Evolutionary conservation across 371 early-diverging fungal genomes (phyloP).

Genomic region (Smittium mucronatum): DNA sequence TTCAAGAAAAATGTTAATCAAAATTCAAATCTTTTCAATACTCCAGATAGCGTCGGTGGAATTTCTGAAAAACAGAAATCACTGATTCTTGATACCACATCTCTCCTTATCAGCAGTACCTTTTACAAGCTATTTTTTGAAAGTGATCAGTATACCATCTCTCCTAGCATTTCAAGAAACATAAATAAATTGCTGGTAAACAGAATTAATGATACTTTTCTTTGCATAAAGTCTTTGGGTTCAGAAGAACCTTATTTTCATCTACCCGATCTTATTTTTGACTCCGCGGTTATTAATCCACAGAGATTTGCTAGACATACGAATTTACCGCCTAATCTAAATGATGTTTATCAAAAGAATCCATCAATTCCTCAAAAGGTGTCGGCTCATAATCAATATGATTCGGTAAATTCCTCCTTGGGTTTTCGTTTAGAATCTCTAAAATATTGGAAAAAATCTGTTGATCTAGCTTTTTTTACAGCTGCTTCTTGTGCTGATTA

Average conservation of each 20-base stretch:
- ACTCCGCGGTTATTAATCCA: not conserved
- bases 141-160: not conserved
- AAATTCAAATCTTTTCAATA: not conserved
- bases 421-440: too few relatives aligned
- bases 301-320: too few relatives aligned
- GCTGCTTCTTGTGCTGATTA: constrained; percentile 2
- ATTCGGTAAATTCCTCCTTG: too few relatives aligned
- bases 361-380: too few relatives aligned
- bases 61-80: not conserved
- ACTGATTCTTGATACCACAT: not conserved
- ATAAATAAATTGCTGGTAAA: not conserved
- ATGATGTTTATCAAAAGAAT: too few relatives aligned
- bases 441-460: not conserved
- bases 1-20: not conserved
- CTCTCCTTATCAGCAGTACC: not conserved
- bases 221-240: not conserved
- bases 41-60: not conserved
- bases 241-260: not conserved
- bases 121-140: not conserved
- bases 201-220: not conserved
- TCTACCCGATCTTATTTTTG: not conserved
- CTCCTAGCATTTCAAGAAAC: not conserved
- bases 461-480: not conserved
- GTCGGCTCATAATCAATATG: too few relatives aligned
- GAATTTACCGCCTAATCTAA: too few relatives aligned